Percentiles rank a stretch among this genome's conserved stretches.
These are phyloP conservation scores for Mortierella sp. DNA, from an alignment of 371 early-diverging fungal species.

Conservation along the genomic window DNA sequence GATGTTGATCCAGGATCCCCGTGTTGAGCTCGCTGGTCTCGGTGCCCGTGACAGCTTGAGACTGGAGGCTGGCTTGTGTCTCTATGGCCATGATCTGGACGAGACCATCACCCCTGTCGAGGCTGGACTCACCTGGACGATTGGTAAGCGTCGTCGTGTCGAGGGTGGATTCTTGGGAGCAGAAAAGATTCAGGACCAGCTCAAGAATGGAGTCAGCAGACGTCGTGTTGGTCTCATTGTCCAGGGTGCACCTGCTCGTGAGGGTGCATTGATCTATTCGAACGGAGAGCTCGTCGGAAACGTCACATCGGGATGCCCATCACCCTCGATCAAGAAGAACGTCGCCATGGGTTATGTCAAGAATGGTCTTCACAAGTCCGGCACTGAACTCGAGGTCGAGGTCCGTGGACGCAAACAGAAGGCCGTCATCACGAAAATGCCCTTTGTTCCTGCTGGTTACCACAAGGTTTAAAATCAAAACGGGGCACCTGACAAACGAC, in stretches of 20 bases:
- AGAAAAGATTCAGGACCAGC: conserved; percentile 84
- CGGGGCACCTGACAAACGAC: no score
- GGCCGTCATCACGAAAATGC: conserved; percentile 94
- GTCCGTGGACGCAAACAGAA: conserved; percentile 88
- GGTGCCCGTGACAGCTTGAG: conserved; percentile 96
- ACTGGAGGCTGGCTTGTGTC: conserved; percentile 96
- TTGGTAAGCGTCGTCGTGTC: conserved; percentile 89
- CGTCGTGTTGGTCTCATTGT: conserved; percentile 93
- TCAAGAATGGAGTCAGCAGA: conserved; percentile 83
- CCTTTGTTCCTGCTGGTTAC: conserved; percentile 91
- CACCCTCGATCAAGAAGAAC: conserved; percentile 94
- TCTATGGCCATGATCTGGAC: conserved; percentile 97
- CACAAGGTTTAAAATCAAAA: conserved; percentile 61
- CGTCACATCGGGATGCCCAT: conserved; percentile 95
- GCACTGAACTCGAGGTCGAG: conserved; percentile 89
- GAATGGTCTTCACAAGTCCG: conserved; percentile 87
- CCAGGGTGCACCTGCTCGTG: conserved; percentile 96
- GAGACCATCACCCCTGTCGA: conserved; percentile 94
- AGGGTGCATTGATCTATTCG: conserved; percentile 79
- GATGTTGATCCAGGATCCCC: conserved; percentile 76
- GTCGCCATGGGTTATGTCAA: conserved; percentile 97
- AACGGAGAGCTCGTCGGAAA: conserved; percentile 75
- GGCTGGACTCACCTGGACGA: conserved; percentile 95
- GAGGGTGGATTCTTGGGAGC: conserved; percentile 97
- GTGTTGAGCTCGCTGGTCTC: conserved; percentile 93